Conservation (phyloP, 148 eudicot species). For the Cornus kousa region DNA sequence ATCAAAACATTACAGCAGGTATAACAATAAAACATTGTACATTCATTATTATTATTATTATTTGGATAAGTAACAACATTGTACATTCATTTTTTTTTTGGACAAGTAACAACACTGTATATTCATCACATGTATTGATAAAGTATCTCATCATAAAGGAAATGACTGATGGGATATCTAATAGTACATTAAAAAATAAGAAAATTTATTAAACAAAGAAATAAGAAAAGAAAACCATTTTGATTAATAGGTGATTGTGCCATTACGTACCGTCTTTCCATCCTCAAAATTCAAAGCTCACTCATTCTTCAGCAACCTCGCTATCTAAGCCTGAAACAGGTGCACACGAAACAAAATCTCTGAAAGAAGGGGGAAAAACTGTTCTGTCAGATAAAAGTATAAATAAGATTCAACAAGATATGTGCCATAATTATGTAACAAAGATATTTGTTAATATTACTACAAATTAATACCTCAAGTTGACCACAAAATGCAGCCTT, state of each 20-base stretch:
- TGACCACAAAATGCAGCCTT: constrained; percentile 2
- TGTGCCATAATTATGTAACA: not conserved
- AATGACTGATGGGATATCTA: not conserved
- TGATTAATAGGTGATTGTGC: not conserved
- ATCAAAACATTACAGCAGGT: no score
- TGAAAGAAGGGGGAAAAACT: no score
- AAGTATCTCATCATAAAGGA: not conserved
- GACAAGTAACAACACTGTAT: no score
- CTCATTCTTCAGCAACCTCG: not conserved
- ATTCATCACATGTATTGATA: not conserved
- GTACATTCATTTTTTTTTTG: no score
- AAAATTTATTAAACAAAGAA: not conserved
- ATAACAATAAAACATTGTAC: no score
- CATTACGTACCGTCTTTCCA: not conserved
- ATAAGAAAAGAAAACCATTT: not conserved
- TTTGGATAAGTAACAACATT: no score
- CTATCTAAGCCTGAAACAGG: not conserved
- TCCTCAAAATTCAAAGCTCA: not conserved
- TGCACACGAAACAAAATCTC: not conserved
- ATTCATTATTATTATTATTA: no score
- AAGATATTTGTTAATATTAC: not conserved
- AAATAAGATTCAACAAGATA: not conserved
- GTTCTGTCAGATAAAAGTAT: not conserved
- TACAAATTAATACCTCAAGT: constrained; percentile 3
- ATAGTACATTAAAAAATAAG: not conserved